A percentile compares a stretch with the other conserved stretches of the same genome.
Conservation (phyloP, 257 asterid species). For the Solanum habrochaites region DNA sequence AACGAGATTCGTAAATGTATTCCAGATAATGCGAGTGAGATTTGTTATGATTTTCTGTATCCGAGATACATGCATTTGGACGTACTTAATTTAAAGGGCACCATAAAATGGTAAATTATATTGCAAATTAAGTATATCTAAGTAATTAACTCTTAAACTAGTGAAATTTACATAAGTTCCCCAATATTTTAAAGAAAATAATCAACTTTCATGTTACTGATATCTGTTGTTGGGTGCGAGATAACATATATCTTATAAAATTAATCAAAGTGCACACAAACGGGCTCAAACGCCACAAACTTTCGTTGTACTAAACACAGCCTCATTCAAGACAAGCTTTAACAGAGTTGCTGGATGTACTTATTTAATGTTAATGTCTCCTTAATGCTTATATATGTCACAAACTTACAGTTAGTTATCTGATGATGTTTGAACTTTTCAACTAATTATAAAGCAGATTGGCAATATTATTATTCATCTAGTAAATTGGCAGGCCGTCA, state of each 20-base stretch:
- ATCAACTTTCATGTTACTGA: not conserved
- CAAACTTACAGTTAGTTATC: not conserved
- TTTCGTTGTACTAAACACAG: not conserved
- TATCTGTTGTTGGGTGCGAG: not conserved
- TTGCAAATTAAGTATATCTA: too few relatives aligned
- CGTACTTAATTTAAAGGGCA: too few relatives aligned
- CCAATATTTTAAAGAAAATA: not conserved
- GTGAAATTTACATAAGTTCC: too few relatives aligned
- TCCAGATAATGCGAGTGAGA: too few relatives aligned
- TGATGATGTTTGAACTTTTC: not conserved
- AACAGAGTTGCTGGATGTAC: not conserved
- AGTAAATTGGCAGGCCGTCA: not conserved
- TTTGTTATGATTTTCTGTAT: too few relatives aligned
- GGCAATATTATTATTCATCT: not conserved
- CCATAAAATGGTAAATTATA: fast-evolving
- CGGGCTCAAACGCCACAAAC: too few relatives aligned
- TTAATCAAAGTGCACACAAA: too few relatives aligned
- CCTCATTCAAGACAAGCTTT: not conserved
- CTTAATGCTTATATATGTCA: not conserved
- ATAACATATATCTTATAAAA: not conserved
- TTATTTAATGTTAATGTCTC: not conserved
- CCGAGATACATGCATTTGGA: too few relatives aligned
- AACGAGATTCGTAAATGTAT: too few relatives aligned
- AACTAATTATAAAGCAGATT: not conserved
- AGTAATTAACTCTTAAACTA: too few relatives aligned